Percentiles rank a stretch among this genome's conserved stretches.
Conservation (phyloP, 1,284 basidiomycete genomes). For the Cerrena zonata region DNA sequence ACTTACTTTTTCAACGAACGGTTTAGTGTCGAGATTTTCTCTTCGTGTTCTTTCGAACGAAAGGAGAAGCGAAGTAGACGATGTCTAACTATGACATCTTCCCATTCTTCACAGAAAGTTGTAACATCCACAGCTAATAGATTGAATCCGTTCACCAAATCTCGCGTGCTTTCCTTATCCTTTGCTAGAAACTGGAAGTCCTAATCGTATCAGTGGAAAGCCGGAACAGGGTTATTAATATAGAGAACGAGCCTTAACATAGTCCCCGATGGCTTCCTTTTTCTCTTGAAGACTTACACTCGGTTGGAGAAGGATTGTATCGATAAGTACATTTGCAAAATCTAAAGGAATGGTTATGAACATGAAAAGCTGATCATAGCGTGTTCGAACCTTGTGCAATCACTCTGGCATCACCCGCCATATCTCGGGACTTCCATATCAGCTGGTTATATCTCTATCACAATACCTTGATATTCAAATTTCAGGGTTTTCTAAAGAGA, state of each 20-base stretch:
- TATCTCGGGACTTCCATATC: not conserved
- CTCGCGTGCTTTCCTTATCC: not conserved
- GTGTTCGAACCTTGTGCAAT: not conserved
- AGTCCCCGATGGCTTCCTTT: not conserved
- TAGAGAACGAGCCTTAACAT: not conserved
- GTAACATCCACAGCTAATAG: not conserved
- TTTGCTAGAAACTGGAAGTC: not conserved
- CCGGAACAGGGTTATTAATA: no score
- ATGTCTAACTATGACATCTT: not conserved
- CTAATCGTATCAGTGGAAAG: not conserved
- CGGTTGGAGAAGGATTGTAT: not conserved
- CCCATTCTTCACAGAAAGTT: not conserved
- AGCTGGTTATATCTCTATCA: not conserved
- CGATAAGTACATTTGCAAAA: not conserved
- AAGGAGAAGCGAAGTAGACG: not conserved
- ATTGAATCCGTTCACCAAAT: not conserved
- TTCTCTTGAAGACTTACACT: not conserved
- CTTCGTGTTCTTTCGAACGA: not conserved
- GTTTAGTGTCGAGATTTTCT: not conserved
- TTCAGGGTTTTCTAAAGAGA: no score
- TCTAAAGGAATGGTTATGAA: no score
- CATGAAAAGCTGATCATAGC: no score
- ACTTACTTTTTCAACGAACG: no score
- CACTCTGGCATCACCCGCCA: not conserved
- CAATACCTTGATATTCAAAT: no score